These are phyloP conservation scores for Magnolia changhungtana DNA, from an alignment of 164 flowering plant genomes.

Conservation along the genomic window DNA sequence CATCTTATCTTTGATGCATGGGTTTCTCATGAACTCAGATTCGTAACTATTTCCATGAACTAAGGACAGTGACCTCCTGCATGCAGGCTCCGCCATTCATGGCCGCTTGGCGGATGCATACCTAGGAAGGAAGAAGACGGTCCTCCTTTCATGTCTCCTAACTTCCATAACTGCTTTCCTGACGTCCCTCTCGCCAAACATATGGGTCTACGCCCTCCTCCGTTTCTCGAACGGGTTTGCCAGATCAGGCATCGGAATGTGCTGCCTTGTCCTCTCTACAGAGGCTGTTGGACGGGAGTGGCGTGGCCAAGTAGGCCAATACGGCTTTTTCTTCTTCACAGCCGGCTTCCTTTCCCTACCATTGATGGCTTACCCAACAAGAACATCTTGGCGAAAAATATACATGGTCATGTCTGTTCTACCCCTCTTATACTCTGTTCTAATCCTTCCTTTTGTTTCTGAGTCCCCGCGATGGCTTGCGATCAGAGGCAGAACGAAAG, in stretches of 20 bases:
- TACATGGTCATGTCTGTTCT: conserved; percentile 42
- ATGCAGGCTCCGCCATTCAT: conserved; percentile 49
- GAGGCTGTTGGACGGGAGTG: conserved; percentile 59
- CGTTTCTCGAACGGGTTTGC: conserved; percentile 54
- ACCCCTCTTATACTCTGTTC: conserved; percentile 40
- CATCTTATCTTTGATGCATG: background rate
- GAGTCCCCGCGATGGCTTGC: conserved; percentile 72
- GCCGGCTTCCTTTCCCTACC: conserved; percentile 63
- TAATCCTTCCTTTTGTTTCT: conserved; percentile 41
- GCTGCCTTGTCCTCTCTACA: conserved; percentile 60
- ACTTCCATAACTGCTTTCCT: conserved; percentile 41
- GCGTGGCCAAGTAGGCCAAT: conserved; percentile 68
- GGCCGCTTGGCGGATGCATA: conserved; percentile 49
- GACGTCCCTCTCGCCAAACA: conserved; percentile 55
- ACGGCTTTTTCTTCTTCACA: conserved; percentile 66
- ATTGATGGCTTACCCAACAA: conserved; percentile 45
- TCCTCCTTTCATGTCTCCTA: conserved; percentile 48
- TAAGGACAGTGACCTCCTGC: background rate
- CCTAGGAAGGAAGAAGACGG: conserved; percentile 53
- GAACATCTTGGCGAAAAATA: conserved; percentile 44
- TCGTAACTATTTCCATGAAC: background rate
- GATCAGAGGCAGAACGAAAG: conserved; percentile 36
- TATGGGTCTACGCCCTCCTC: conserved; percentile 50
- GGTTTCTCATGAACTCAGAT: background rate
- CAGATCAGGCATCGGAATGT: conserved; percentile 58